phyloP scores from a whole-genome alignment of 768 basidiomycete genomes.

The Dendrothele bispora region DNA sequence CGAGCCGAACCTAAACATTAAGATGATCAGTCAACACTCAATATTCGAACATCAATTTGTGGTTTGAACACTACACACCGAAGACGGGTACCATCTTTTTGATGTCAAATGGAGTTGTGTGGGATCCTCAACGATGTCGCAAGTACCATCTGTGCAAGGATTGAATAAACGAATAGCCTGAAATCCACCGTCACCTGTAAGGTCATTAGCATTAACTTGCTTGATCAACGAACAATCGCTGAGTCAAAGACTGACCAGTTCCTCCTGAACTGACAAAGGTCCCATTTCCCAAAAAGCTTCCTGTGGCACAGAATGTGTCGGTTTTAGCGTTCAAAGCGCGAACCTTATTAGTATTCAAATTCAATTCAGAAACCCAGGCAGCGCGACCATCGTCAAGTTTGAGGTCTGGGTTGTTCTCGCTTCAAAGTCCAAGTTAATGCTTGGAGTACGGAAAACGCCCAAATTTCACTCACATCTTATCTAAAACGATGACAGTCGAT shows the following conservation, averaged over 20 bases:
- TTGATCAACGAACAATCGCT: neutral
- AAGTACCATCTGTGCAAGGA: slow-evolving; percentile 4
- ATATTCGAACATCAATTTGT: neutral
- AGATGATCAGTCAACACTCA: neutral
- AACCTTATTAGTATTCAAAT: slow-evolving; percentile 15
- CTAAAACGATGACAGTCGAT: neutral
- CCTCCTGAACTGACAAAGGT: slow-evolving; percentile 41
- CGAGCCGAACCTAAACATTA: neutral
- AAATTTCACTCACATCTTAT: neutral
- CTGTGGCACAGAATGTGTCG: slow-evolving; percentile 13
- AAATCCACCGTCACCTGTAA: neutral
- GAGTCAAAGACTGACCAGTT: neutral
- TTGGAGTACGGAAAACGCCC: neutral
- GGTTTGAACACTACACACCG: neutral
- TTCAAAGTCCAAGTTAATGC: no score
- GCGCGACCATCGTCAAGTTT: slow-evolving; percentile 20
- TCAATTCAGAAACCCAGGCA: slow-evolving; percentile 23
- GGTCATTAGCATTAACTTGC: neutral
- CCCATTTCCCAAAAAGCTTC: slow-evolving; percentile 44
- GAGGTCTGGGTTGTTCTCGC: slow-evolving; percentile 22
- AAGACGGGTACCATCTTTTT: slow-evolving; percentile 5
- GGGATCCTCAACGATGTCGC: slow-evolving; percentile 7
- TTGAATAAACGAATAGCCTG: slow-evolving; percentile 2
- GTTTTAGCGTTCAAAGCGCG: neutral
- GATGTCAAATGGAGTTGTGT: neutral